Percentiles rank a stretch among this genome's conserved stretches.
phyloP scores from a whole-genome alignment of 208 protist species.

The Trypanosoma rangeli region DNA sequence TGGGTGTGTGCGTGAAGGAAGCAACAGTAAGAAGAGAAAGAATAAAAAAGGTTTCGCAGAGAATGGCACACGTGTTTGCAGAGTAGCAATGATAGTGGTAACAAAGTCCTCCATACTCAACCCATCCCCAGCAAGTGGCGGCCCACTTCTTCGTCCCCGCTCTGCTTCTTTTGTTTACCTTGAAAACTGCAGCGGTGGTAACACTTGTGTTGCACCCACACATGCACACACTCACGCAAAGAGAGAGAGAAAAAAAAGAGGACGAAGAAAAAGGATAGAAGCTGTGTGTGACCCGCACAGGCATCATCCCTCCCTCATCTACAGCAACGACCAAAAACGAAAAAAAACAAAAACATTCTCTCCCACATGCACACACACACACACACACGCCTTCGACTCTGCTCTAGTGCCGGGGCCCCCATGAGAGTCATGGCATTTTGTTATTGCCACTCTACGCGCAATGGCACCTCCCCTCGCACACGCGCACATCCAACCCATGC shows the following conservation, averaged over 20 bases:
- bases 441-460: neutral
- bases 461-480: no score
- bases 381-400: neutral
- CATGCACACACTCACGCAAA: neutral
- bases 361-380: constrained; percentile 5
- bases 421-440: neutral
- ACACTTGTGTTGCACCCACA: neutral
- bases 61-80: neutral
- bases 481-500: neutral
- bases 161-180: neutral
- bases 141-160: neutral
- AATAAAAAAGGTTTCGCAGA: neutral
- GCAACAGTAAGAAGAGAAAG: neutral
- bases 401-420: neutral
- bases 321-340: no score
- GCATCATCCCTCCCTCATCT: no score
- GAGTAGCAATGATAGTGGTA: neutral
- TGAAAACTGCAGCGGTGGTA: neutral
- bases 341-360: constrained; percentile 4
- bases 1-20: neutral
- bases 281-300: no score
- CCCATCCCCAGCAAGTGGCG: neutral
- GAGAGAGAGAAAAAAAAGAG: neutral
- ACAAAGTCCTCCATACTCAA: neutral
- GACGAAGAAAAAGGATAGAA: no score